Base-by-base conservation (phyloP, 139 green algal genomes). In the Coelastrella sp. region DNA sequence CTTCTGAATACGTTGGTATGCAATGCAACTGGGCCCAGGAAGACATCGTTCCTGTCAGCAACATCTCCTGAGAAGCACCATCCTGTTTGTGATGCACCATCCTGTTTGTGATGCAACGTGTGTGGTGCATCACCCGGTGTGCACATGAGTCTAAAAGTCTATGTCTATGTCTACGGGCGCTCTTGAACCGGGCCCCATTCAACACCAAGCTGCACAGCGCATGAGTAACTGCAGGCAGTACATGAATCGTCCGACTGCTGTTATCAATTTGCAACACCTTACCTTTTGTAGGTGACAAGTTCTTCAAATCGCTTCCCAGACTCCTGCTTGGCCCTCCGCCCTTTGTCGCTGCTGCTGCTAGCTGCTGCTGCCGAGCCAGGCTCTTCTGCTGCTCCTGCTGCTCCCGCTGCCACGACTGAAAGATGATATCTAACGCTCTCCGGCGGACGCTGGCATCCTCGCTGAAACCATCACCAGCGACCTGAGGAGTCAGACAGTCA, bases 381-480 rank as follows among this genome's bases (percentile, higher is more conserved):
- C 68, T 80, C 58, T 76, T 76, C 73, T 84, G 58, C 14, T 66
- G 85, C n/a, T 83, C 83, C 7, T 56, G 54, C 74, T 76, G 58
- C 85, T 90, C 85, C 17, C 85, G 59, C 73, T 84, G 73, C 22
- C n/a, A 13, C 16, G 59, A 16, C 23, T 32, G 19, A 47, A 83
- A 90, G 3, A 65, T 47, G 4, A 90, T 47, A 78, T 91, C 87
- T 65, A 91, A 22, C 14, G 87, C 87, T 6, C 65, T 56, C 54
- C 87, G 78, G 16, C 87, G 64, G 5, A 91, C 3, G 3, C 54
- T 78, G 17, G 32, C 56, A 5, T 79, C 87, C 3, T 80, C 87
- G 4, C 61, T 64, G n/a, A 91, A 91, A 11, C 64, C 66, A 54
- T 91, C 87, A 54, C 87, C 87, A 23, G n/a, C 79, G 54, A 91